Percentiles rank a stretch among this genome's conserved stretches.
Conservation (phyloP, 2,329 filamentous ascomycete genomes). For the Colletotrichum nymphaeae region DNA sequence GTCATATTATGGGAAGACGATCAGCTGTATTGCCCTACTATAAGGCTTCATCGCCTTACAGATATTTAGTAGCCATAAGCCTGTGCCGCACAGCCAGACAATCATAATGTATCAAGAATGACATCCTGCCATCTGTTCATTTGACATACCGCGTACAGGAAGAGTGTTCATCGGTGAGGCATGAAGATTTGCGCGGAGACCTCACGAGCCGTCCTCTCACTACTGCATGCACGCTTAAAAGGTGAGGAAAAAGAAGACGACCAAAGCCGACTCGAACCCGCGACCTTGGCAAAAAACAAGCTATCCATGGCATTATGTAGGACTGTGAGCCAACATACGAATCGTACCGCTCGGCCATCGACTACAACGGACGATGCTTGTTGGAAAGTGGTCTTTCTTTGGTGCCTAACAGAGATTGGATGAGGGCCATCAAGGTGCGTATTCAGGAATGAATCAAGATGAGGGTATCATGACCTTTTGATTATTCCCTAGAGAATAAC, state of each 20-base stretch:
- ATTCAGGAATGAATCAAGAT: too few species aligned
- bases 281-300: too few species aligned
- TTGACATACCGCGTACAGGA: too few species aligned
- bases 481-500: background rate
- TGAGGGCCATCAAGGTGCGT: too few species aligned
- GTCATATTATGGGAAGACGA: background rate
- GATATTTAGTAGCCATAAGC: background rate
- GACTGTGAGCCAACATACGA: too few species aligned
- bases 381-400: too few species aligned
- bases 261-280: too few species aligned
- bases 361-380: too few species aligned
- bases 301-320: too few species aligned
- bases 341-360: too few species aligned
- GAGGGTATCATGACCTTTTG: background rate
- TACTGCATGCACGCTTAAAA: background rate
- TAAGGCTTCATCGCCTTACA: background rate
- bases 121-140: background rate
- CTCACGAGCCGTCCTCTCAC: background rate
- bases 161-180: background rate
- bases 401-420: too few species aligned
- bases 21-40: background rate
- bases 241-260: too few species aligned
- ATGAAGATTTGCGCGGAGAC: background rate
- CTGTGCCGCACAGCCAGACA: background rate
- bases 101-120: background rate